phyloP scores from a whole-genome alignment of 192 early-diverging fungal species.

The Piromyces finnis region DNA sequence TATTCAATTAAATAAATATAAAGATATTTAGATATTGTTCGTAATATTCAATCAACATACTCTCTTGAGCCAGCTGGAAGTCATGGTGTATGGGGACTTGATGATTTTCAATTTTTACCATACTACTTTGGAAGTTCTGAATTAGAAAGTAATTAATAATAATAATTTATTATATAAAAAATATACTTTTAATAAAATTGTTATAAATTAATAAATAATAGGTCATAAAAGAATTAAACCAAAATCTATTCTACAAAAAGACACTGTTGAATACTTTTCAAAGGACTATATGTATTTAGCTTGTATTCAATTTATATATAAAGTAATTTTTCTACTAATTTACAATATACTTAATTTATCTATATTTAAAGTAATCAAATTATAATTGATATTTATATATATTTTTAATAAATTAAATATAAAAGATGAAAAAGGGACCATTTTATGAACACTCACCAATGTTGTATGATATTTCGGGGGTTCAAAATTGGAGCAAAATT shows the following conservation, averaged over 20 bases:
- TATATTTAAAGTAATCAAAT: too few species aligned
- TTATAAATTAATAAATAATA: neutral
- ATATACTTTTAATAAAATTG: too few species aligned
- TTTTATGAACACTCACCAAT: slow-evolving; percentile 61
- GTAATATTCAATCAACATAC: slow-evolving; percentile 64
- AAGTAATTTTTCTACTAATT: too few species aligned
- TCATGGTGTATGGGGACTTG: slow-evolving; percentile 89
- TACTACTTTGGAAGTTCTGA: slow-evolving; percentile 88
- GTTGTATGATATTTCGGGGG: slow-evolving; percentile 61
- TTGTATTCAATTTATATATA: slow-evolving; percentile 63
- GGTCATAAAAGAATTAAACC: slow-evolving; percentile 60
- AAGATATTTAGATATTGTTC: slow-evolving; percentile 61
- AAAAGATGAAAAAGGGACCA: slow-evolving; percentile 42
- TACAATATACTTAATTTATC: too few species aligned
- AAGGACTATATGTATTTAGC: slow-evolving; percentile 72
- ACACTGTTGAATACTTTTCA: slow-evolving; percentile 34
- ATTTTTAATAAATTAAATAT: neutral
- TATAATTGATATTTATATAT: neutral
- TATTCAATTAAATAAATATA: too few species aligned
- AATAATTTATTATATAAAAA: too few species aligned
- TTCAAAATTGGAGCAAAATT: slow-evolving; percentile 52
- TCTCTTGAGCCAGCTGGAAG: slow-evolving; percentile 86
- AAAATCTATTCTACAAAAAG: slow-evolving; percentile 42
- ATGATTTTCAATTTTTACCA: slow-evolving; percentile 92
- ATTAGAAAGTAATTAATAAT: slow-evolving; percentile 31